A percentile compares a stretch with the other conserved stretches of the same genome.
phyloP scores from a whole-genome alignment of 352 stramenopile genomes.

The Globisporangium nunn region DNA sequence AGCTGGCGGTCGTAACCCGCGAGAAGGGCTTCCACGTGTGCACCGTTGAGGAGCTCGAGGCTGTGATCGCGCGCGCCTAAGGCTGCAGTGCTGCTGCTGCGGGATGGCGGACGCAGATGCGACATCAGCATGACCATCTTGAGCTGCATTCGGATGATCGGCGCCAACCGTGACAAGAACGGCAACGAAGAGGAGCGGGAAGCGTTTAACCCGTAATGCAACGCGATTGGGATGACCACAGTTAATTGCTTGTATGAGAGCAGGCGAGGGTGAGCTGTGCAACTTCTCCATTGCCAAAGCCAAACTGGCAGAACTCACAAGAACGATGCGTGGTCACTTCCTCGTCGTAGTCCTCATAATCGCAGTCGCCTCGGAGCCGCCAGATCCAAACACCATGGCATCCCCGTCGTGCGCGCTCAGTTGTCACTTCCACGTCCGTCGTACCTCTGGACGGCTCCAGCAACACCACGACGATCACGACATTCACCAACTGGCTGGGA shows the following conservation, averaged over 20 bases:
- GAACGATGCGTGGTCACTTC: neutral
- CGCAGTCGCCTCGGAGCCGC: neutral
- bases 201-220: too few relatives aligned
- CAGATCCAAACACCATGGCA: too few relatives aligned
- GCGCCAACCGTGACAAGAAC: too few relatives aligned
- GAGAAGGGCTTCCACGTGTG: conserved; percentile 96
- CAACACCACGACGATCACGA: conserved; percentile 1
- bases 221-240: too few relatives aligned
- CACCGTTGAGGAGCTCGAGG: conserved; percentile 89
- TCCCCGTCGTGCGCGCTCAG: neutral
- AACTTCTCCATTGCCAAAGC: neutral
- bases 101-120: neutral
- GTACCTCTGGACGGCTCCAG: neutral
- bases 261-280: neutral
- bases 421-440: neutral
- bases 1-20: conserved; percentile 94
- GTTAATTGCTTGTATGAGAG: too few relatives aligned
- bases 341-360: neutral
- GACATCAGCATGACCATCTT: neutral
- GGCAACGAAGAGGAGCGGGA: too few relatives aligned
- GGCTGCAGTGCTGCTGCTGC: neutral
- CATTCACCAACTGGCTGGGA: neutral
- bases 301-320: neutral
- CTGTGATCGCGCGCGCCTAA: conserved; percentile 85
- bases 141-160: too few relatives aligned